Base-by-base conservation (phyloP, 2,329 filamentous ascomycete species). In the Neonectria faginata region DNA sequence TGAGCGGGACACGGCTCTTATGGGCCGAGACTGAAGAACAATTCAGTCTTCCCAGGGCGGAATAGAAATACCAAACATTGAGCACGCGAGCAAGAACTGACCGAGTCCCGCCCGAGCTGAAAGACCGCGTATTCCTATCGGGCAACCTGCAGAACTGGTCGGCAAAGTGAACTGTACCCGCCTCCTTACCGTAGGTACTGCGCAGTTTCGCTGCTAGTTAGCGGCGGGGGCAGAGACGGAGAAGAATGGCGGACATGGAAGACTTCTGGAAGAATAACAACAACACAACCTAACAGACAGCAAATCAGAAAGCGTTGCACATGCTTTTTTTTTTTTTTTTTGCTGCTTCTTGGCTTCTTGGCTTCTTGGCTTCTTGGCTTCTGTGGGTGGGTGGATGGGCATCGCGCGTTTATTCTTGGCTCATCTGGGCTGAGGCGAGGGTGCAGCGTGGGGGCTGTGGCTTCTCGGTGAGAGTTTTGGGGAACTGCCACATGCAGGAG, bases 391-490 rank as follows among this genome's bases (percentile, higher is more conserved):
- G 9, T 29, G 29, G 29, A 29, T 10, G 29, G 29, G 41, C 47
- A 12, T 22, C 27, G n/a, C 27, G n/a, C 50, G 50, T 31, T 22
- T 54, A 50, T 54, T 39, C 50, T 54, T 54, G 57, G 50, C 57
- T 53, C 18, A 5, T 39, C 50, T 18, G 50, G 31, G 50, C 50
- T 25, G 50, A 36, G 50, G 18, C 50, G 50, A 42, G 31, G 57
- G 48, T 63, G 22, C 39, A 47, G 59, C 66, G 67, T 70, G 65
- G 62, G 67, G 61, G 51, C 39, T 20, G 60, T 64, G 61, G 60
- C 61, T 52, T 51, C 69, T 61, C 61, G 69, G 69, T 71, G 69
- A 72, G 57, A 39, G 25, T 29, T 65, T 70, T 60, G 56, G 68
- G 65, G 53, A 68, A 52, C 52, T 56, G 65, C 59, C 60, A 14